Evolutionary conservation across 2,329 filamentous ascomycete species (phyloP), one percentile per base, ranked within the genome.

Genomic region (Rhytidhysteron rufulum): DNA sequence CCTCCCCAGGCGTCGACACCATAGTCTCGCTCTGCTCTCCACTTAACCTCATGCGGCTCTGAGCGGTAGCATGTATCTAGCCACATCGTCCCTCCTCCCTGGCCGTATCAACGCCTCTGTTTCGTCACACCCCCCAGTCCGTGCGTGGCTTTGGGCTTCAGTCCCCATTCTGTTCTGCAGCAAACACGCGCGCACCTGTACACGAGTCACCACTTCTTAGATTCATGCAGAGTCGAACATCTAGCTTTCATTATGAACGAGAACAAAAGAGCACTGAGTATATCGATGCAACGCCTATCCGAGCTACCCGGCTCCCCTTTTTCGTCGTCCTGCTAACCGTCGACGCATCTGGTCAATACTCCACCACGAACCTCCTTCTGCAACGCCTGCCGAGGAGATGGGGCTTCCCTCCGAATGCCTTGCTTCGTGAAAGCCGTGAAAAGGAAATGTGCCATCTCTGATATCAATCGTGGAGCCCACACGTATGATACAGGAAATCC

Each of bases 401-500:
- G 42, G 40, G 35, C 25, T 32, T 37, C 17, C 33, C 22, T 29
- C 31, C 30, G 31, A 16, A 41, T 37, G 17, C 37, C 19, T 43
- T 37, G 32, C 30, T 13, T 17, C 30, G 39, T 15, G 34, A 34
- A 40, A 39, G 37, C 43, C 45, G 40, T 42, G 33, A 16, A 41
- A 40, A n/a, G n/a, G n/a, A n/a, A n/a, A n/a, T n/a, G n/a, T n/a
- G 37, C 34, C 32, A 19, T 27, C 24, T 27, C 24, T 27, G 24
- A 27, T 13, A 13, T 27, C 34, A 40, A 32, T 41, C 39, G 45
- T 43, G 54, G n/a, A 50, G 52, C 48, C 55, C 53, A 49, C 52
- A 43, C 37, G 42, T 60, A 61, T 60, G 47, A 50, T 61, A 61
- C 57, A 61, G 40, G 29, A 41, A 37, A 41, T 29, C 22, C n/a